Percentiles rank a stretch among this genome's conserved stretches.
These are phyloP conservation scores for Boechera divaricarpa DNA, from an alignment of 345 rosid species.

Conservation along the genomic window DNA sequence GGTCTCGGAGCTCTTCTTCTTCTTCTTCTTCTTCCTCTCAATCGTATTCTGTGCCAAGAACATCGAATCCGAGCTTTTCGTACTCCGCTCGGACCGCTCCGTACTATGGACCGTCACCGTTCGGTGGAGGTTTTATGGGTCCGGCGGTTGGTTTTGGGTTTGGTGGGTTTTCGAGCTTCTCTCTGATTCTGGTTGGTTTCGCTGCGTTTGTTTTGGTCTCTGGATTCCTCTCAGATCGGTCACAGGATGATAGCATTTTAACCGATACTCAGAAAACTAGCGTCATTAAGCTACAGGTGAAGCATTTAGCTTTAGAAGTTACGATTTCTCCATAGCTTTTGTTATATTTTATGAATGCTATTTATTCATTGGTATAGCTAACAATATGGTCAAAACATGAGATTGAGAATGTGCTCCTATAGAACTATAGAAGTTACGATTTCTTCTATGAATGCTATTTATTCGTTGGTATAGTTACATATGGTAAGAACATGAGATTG, in stretches of 20 bases:
- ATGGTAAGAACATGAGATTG: background rate
- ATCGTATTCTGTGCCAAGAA: constrained; percentile 60
- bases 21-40: constrained; percentile 62
- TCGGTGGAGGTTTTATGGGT: constrained; percentile 74
- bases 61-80: constrained; percentile 47
- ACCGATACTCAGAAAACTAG: constrained; percentile 76
- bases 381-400: background rate
- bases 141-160: constrained; percentile 84
- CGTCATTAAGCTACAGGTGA: constrained; percentile 92
- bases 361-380: too few species aligned
- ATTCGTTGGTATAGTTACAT: background rate
- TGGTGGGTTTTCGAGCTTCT: constrained; percentile 80
- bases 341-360: background rate
- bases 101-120: constrained; percentile 73
- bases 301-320: background rate
- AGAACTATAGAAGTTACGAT: background rate
- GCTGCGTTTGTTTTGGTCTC: constrained; percentile 88
- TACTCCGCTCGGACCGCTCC: constrained; percentile 56
- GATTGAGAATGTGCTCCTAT: background rate
- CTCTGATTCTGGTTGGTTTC: constrained; percentile 68
- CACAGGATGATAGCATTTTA: constrained; percentile 57
- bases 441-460: background rate
- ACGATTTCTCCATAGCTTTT: background rate
- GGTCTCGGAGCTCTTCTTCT: constrained; percentile 59
- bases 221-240: constrained; percentile 78